These are phyloP conservation scores for Maudiozyma saulgeensis DNA, from an alignment of 805 yeast species.

Conservation along the genomic window DNA sequence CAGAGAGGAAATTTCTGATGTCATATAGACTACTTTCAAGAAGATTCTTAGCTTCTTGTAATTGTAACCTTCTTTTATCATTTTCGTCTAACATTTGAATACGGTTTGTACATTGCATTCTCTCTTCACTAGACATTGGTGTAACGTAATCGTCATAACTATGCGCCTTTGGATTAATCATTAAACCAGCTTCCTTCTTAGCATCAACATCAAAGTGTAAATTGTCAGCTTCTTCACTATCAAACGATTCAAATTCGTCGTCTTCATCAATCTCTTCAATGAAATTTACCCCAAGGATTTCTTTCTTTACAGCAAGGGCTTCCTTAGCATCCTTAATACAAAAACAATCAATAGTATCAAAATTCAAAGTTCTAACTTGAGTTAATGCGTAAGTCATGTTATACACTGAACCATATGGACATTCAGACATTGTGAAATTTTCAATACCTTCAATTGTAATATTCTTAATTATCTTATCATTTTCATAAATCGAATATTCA, in stretches of 20 bases:
- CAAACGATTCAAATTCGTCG: conserved; percentile 1
- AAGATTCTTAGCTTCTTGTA: conserved; percentile 53
- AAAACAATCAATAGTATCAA: conserved; percentile 37
- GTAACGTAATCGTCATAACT: not conserved
- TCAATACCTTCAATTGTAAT: conserved; percentile 13
- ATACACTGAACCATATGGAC: conserved; percentile 32
- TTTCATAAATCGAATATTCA: conserved; percentile 28
- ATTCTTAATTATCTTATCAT: conserved; percentile 12
- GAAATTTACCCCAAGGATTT: conserved; percentile 7
- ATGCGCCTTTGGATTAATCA: not conserved
- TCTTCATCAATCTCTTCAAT: conserved; percentile 20
- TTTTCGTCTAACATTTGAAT: conserved; percentile 47
- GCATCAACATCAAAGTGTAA: conserved; percentile 10
- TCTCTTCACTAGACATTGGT: conserved; percentile 2
- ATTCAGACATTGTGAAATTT: conserved; percentile 31
- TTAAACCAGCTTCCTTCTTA: not conserved
- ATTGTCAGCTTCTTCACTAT: conserved; percentile 3
- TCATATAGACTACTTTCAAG: conserved; percentile 69
- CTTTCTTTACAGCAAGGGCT: conserved; percentile 5
- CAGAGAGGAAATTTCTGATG: conserved; percentile 51
- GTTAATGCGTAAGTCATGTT: conserved; percentile 38
- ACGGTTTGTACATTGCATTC: conserved; percentile 23
- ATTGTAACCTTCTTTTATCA: conserved; percentile 38
- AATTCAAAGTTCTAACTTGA: conserved; percentile 40
- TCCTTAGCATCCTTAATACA: conserved; percentile 25